A percentile compares a stretch with the other conserved stretches of the same genome.
Conservation (phyloP, 768 basidiomycete species). For the Termitomyces sp. region DNA sequence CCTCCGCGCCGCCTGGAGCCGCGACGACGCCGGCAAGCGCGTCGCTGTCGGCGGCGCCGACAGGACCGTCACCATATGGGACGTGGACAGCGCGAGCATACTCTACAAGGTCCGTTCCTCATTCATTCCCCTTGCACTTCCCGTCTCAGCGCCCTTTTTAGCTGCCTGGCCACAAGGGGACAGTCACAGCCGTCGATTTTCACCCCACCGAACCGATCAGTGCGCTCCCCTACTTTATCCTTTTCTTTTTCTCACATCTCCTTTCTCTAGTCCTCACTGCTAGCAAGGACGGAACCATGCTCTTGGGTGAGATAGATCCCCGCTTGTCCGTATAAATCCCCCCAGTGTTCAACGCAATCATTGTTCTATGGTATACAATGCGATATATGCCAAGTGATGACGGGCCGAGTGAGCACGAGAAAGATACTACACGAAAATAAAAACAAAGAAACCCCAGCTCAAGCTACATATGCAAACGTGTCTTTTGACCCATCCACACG, state of each 20-base stretch:
- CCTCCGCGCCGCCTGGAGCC: conserved; percentile 83
- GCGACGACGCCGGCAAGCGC: conserved; percentile 72
- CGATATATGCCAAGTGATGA: conserved; percentile 1
- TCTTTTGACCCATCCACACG: conserved; percentile 90
- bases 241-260: not conserved
- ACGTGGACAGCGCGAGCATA: conserved; percentile 69
- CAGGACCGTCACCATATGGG: conserved; percentile 83
- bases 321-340: conserved; percentile 32
- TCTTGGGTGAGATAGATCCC: conserved; percentile 92
- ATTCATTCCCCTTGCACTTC: not conserved
- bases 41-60: conserved; percentile 90
- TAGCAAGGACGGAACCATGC: conserved; percentile 90
- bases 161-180: conserved; percentile 96
- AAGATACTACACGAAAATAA: no score
- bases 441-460: no score
- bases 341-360: not conserved
- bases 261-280: conserved; percentile 68
- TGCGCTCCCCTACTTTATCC: conserved; percentile 32
- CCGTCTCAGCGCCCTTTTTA: conserved; percentile 18
- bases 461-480: conserved; percentile 78
- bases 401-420: not conserved
- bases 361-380: conserved; percentile 8
- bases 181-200: conserved; percentile 93
- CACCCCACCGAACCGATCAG: conserved; percentile 94
- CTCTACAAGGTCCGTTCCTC: conserved; percentile 64